Base-by-base conservation (phyloP, 768 basidiomycete genomes). In the Mycena rosella region DNA sequence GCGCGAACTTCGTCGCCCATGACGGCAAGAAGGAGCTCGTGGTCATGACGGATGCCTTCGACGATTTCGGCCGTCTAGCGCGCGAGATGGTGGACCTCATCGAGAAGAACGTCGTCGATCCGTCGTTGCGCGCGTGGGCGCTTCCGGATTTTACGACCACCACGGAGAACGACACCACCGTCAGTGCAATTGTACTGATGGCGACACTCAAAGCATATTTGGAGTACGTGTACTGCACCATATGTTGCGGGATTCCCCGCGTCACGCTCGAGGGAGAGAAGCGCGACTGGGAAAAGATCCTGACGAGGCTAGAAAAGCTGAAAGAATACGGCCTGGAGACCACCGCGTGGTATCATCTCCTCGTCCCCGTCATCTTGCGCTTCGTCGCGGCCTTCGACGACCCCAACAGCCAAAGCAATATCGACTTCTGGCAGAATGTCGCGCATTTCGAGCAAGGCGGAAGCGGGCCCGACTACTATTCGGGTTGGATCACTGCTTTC, bases 111-210 rank as follows among this genome's bases (percentile, higher is more conserved):
- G 14, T 60, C 26, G 36, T 60, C 11, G 59, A 60, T 61, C 71
- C 76, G 5, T 60, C 68, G 0, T 70, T 86, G 2, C 72, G 76
- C 27, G 74, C 78, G 0, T 86, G 84, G 82, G 75, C 84, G 36
- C 73, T 81, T 18, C 85, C 84, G 4, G 58, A 77, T 29, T 85
- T 86, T 66, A 76, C 79, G 14, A 86, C 84, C 3, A 86, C 86
- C 5, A 84, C 81, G 1, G n/a, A 30, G 8, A 76, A 75, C 36
- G 85, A 85, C 55, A 78, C 71, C 2, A 77, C 77, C 8, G 45
- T 47, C 10, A 47, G 45, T 11, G 7, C 45, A 13, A 26, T 47
- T 24, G 2, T 79, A 55, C 77, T 83, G 76, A 84, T 86, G 82
- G 77, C 80, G 4, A 80, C 78, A n/a, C 68, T 83, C 72, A 81